These are phyloP conservation scores for Escallonia herrerae DNA, from an alignment of 129 eudicot genomes.

Conservation along the genomic window DNA sequence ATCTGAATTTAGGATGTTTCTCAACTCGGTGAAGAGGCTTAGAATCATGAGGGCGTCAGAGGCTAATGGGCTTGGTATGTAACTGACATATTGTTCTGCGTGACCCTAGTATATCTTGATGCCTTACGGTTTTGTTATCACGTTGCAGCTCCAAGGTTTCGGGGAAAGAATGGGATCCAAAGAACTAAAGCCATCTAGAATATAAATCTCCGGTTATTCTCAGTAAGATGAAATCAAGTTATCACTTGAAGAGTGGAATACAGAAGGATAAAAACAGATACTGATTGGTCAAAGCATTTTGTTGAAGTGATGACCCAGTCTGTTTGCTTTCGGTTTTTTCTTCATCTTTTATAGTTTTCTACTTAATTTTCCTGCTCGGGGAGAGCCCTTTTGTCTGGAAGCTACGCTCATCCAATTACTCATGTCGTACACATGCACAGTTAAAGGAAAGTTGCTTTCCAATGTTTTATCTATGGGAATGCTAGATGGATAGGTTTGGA, in stretches of 20 bases:
- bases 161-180: constrained; percentile 35
- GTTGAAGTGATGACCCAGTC: constrained; percentile 18
- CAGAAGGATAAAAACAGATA: constrained; percentile 11
- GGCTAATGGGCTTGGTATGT: constrained; percentile 65
- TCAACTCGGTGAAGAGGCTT: constrained; percentile 78
- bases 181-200: constrained; percentile 31
- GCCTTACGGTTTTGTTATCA: neutral
- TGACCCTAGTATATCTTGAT: neutral
- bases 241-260: constrained; percentile 15
- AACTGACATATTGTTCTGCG: neutral
- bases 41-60: constrained; percentile 82
- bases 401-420: constrained; percentile 6
- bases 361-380: constrained; percentile 22
- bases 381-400: constrained; percentile 24
- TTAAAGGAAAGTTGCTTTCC: constrained; percentile 26
- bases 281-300: constrained; percentile 2
- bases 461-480: constrained; percentile 46
- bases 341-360: constrained; percentile 19
- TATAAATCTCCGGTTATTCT: constrained; percentile 11
- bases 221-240: constrained; percentile 26
- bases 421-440: constrained; percentile 30
- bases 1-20: constrained; percentile 68
- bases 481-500: constrained; percentile 10
- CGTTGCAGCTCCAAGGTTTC: constrained; percentile 44
- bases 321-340: constrained; percentile 25